Evolutionary conservation across 345 rosid species (phyloP).

Genomic region (Eutrema japonicum): DNA sequence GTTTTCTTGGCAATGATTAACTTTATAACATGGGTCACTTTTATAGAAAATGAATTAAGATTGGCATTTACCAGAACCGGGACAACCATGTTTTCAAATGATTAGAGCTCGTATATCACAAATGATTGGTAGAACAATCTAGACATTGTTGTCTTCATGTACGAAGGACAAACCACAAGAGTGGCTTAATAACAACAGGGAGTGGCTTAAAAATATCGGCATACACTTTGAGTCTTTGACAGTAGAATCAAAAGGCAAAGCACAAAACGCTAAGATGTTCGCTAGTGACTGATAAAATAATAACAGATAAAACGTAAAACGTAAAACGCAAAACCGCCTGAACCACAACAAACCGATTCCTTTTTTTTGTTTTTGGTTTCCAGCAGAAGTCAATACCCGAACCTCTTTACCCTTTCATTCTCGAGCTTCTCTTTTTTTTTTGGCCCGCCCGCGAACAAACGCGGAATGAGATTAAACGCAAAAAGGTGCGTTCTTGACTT

Average conservation of each 20-base stretch:
- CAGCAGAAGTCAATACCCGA: constrained; percentile 84
- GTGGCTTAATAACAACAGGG: constrained; percentile 15
- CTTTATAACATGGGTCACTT: constrained; percentile 20
- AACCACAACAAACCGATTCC: constrained; percentile 26
- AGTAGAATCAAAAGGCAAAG: constrained; percentile 25
- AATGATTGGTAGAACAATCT: neutral
- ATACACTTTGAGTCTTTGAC: constrained; percentile 19
- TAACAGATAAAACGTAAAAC: constrained; percentile 17
- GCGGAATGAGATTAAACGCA: constrained; percentile 49
- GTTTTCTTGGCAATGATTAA: neutral
- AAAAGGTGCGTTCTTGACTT: constrained; percentile 93
- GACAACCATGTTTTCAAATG: neutral
- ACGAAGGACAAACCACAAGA: neutral
- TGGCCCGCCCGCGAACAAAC: constrained; percentile 30
- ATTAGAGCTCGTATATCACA: constrained; percentile 14
- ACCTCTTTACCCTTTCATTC: constrained; percentile 53
- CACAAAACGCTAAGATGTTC: constrained; percentile 35
- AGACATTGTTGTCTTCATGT: neutral
- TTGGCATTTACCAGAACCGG: neutral
- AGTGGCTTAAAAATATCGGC: neutral
- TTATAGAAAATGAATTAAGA: neutral
- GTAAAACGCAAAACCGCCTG: constrained; percentile 7
- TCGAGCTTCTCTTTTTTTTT: constrained; percentile 22
- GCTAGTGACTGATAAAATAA: constrained; percentile 18
- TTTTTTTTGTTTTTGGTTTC: constrained; percentile 5